Evolutionary conservation across 176 grass and related monocot species (phyloP), one percentile per base, ranked within the genome.

Genomic region (Stipa capillata): DNA sequence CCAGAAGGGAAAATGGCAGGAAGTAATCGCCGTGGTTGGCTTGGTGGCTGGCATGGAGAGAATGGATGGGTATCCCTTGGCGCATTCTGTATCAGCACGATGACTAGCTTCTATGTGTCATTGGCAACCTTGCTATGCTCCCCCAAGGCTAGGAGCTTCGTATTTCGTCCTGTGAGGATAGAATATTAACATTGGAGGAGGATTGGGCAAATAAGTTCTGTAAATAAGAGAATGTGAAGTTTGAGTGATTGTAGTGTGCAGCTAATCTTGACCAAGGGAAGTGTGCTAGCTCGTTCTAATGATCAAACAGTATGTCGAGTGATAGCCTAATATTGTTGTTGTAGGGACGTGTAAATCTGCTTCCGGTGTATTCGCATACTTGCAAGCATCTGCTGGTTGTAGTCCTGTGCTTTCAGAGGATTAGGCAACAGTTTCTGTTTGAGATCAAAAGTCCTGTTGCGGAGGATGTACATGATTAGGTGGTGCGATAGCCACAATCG

Each of bases 81-180:
- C 36, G 90, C 96, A 65, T 95, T 95, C 77, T 99, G 90, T 81
- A 99, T 99, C 68, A 99, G 96, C 65, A 89, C 90, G 1, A 89
- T 99, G 82, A 94, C 90, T 21, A 93, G 96, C 86, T 99, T 99
- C 72, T 99, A 91, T 82, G 90, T 90, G 34, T 95, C 92, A 0
- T 23, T 91, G 60, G 90, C 79, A 69, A 90, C 92, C 55, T 81
- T 99, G 79, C 87, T 99, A 67, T 99, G 90, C 77, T 91, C 90
- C 9, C 44, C 87, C 20, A 94, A 89, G 65, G 83, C 84, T 24
- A 95, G 96, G 69, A 89, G 62, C 42, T 91, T 87, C 34, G 81
- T 99, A 5, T 94, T 99, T 82, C 64, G 76, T 53, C 83, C 90
- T 15, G 53, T 72, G 51, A 88, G 73, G 39, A 20, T 69, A 41